A percentile compares a stretch with the other conserved stretches of the same genome.
These are phyloP conservation scores for Ceratocystiopsis brevicomis DNA, from an alignment of 2,329 filamentous ascomycete species.

Conservation along the genomic window DNA sequence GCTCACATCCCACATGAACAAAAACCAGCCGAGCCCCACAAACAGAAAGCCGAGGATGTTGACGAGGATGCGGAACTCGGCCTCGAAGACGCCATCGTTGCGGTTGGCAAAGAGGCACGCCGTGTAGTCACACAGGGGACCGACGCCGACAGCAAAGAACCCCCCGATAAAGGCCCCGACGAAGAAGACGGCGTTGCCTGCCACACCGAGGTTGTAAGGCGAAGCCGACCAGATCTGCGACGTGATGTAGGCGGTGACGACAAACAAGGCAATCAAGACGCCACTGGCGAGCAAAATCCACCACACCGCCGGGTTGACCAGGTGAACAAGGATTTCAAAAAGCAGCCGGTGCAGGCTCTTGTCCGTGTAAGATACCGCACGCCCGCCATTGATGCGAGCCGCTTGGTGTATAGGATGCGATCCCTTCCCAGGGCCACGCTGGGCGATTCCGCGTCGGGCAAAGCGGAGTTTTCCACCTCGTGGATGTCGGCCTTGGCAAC, in stretches of 20 bases:
- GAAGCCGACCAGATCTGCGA: constrained; percentile 9
- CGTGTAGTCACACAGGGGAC: constrained; percentile 10
- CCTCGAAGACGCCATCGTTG: constrained; percentile 8
- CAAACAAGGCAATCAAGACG: constrained; percentile 8
- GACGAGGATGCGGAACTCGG: constrained; percentile 11
- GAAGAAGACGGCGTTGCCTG: constrained; percentile 23
- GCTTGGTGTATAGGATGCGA: neutral
- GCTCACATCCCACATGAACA: constrained; percentile 9
- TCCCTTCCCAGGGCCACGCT: no score
- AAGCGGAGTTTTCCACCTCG: neutral
- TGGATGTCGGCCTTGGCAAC: neutral
- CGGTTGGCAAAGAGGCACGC: constrained; percentile 5
- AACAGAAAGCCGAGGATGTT: constrained; percentile 8
- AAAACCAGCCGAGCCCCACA: constrained; percentile 9
- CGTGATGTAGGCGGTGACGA: constrained; percentile 9
- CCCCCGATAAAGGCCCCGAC: constrained; percentile 21
- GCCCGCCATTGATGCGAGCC: neutral
- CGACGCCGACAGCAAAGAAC: constrained; percentile 18
- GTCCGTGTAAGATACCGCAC: constrained; percentile 5
- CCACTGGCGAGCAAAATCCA: constrained; percentile 11
- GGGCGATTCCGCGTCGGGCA: neutral
- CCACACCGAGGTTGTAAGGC: constrained; percentile 18
- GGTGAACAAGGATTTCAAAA: constrained; percentile 7
- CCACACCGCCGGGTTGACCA: constrained; percentile 9
- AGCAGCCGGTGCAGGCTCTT: constrained; percentile 7